phyloP scores from a whole-genome alignment of 306 rosid species.

The Chamaecrista fasciculata region DNA sequence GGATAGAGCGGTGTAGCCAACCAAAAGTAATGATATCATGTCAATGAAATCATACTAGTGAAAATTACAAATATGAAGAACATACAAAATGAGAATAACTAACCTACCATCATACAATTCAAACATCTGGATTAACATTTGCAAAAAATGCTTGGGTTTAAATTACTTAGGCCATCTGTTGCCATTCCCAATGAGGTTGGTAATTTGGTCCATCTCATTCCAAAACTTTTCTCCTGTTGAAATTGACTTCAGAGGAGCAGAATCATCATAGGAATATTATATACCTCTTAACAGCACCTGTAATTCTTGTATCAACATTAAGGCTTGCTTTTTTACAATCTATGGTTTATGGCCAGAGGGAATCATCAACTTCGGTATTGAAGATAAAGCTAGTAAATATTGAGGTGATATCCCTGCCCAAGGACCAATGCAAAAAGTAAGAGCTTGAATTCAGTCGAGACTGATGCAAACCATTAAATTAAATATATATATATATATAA shows the following conservation, averaged over 20 bases:
- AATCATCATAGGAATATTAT: conserved; percentile 1
- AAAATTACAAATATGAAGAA: too few species aligned
- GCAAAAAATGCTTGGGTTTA: background rate
- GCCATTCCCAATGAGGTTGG: background rate
- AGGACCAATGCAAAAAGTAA: conserved; percentile 20
- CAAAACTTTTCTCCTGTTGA: background rate
- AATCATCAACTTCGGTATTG: conserved; percentile 67
- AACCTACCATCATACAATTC: too few species aligned
- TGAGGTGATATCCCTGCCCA: conserved; percentile 53
- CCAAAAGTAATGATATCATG: too few species aligned
- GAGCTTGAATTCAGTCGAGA: conserved; percentile 21
- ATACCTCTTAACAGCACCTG: background rate
- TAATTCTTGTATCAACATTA: background rate
- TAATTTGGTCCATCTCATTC: conserved; percentile 25
- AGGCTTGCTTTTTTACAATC: conserved; percentile 3
- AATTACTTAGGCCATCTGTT: background rate
- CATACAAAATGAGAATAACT: too few species aligned
- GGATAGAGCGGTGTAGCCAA: too few species aligned
- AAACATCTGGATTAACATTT: background rate
- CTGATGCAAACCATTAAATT: background rate
- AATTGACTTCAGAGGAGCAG: conserved; percentile 4
- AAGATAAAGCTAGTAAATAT: conserved; percentile 70
- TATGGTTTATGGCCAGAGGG: conserved; percentile 29
- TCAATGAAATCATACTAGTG: too few species aligned
- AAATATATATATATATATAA: too few species aligned